Conservation (phyloP, 1,284 basidiomycete genomes). For the Ceratobasidium papillatum region DNA sequence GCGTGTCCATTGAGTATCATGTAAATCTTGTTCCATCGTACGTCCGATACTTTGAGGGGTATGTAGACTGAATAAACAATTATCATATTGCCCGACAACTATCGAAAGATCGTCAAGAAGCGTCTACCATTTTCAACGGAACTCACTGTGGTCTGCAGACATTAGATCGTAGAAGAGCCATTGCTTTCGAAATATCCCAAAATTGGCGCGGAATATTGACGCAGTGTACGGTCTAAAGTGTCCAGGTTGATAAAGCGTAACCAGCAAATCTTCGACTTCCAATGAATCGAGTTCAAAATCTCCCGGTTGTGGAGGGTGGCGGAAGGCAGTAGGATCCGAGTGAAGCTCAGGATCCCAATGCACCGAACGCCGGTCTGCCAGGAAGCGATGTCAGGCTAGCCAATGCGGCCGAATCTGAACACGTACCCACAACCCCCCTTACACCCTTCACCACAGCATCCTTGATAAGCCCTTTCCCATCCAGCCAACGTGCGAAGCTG, state of each 20-base stretch:
- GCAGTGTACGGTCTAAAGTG: conserved; percentile 94
- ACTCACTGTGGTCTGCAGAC: conserved; percentile 77
- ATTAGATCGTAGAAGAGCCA: conserved; percentile 97
- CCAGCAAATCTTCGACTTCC: conserved; percentile 89
- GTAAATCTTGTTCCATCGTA: conserved; percentile 83
- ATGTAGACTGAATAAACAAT: conserved; percentile 96
- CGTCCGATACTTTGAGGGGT: conserved; percentile 95
- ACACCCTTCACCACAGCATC: conserved; percentile 94
- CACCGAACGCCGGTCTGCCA: conserved; percentile 88
- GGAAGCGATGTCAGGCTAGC: conserved; percentile 15
- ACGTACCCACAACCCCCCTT: conserved; percentile 86
- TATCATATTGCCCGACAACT: conserved; percentile 95
- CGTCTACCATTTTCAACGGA: not conserved
- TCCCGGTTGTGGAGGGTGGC: conserved; percentile 76
- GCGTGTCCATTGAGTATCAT: conserved; percentile 83
- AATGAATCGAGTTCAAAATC: conserved; percentile 94
- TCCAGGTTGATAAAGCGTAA: conserved; percentile 95
- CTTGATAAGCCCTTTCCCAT: conserved; percentile 93
- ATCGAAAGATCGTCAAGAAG: not conserved
- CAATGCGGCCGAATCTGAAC: not conserved
- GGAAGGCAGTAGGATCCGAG: conserved; percentile 81
- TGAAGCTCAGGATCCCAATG: conserved; percentile 84
- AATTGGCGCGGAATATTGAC: conserved; percentile 94
- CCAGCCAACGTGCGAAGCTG: conserved; percentile 92
- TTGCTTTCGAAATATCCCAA: conserved; percentile 85